Conservation (phyloP, 73 alveolate species). For the Symbiodinium pilosum region DNA sequence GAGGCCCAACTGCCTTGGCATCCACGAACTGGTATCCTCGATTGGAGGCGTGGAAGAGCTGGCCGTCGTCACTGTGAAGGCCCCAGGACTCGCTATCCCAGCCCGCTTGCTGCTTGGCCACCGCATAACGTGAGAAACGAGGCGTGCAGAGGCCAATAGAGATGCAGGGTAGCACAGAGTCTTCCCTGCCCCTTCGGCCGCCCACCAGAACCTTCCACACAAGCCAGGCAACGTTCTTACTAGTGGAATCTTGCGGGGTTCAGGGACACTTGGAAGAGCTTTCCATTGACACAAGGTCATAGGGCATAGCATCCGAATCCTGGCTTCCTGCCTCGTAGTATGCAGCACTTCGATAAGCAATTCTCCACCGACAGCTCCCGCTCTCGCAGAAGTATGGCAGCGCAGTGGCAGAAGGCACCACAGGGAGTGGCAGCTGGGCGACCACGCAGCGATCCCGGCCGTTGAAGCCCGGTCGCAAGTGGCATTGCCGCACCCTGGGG, state of each 20-base stretch:
- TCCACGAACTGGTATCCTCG: conserved; percentile 65
- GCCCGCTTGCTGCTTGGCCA: conserved; percentile 93
- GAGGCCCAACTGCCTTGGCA: background rate
- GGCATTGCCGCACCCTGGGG: conserved; percentile 21
- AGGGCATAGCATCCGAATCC: background rate
- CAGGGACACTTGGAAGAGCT: background rate
- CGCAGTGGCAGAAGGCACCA: conserved; percentile 13
- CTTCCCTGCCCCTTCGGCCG: background rate
- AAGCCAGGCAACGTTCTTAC: background rate
- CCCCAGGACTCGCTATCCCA: conserved; percentile 92
- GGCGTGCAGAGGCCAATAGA: conserved; percentile 86
- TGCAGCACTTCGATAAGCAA: conserved; percentile 39
- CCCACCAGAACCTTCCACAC: background rate
- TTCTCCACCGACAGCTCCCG: background rate
- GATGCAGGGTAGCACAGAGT: conserved; percentile 51
- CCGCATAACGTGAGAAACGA: conserved; percentile 72
- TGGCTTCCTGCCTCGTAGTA: conserved; percentile 43
- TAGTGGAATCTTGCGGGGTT: no score
- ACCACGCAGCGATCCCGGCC: conserved; percentile 93
- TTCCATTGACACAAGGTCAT: no score
- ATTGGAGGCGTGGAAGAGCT: conserved; percentile 68
- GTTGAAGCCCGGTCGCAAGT: conserved; percentile 10
- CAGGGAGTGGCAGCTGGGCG: conserved; percentile 47
- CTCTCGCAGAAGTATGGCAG: background rate
- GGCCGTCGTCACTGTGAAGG: conserved; percentile 85